Evolutionary conservation across 495 filamentous ascomycete species (phyloP).

Genomic region (Staphylotrichum tortipilum): DNA sequence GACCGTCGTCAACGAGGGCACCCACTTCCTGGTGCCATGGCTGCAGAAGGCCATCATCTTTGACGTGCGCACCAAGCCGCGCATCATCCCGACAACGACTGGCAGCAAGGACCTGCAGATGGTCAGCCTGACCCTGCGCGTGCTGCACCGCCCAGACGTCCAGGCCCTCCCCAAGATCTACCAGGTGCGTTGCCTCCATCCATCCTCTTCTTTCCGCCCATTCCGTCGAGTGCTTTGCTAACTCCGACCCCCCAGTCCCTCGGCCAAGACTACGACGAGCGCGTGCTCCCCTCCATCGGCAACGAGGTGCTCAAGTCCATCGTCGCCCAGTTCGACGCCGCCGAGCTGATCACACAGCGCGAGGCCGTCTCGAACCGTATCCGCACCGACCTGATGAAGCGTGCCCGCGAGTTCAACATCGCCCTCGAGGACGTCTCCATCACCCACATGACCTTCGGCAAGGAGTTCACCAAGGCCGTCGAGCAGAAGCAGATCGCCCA

Average conservation of each 20-base stretch:
- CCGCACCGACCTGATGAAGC: conserved; percentile 87
- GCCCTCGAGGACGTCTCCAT: conserved; percentile 97
- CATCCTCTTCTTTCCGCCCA: not conserved
- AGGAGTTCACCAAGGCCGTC: conserved; percentile 96
- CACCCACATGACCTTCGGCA: conserved; percentile 99
- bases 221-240: not conserved
- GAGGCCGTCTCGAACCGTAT: conserved; percentile 95
- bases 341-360: conserved; percentile 97
- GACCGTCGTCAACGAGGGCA: conserved; percentile 86
- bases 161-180: conserved; percentile 92
- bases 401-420: conserved; percentile 98
- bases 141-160: conserved; percentile 92
- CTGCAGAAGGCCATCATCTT: conserved; percentile 90
- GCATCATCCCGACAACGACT: conserved; percentile 96
- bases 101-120: conserved; percentile 99
- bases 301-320: conserved; percentile 99
- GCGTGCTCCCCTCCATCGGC: conserved; percentile 97
- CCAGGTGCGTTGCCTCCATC: conserved; percentile 77
- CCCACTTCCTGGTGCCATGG: conserved; percentile 95
- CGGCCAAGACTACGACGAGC: conserved; percentile 97
- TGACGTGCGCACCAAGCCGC: conserved; percentile 94
- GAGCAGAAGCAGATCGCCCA: conserved; percentile 99
- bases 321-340: conserved; percentile 97
- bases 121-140: conserved; percentile 95
- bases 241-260: conserved; percentile 46